Evolutionary conservation across 1,284 basidiomycete genomes (phyloP), one percentile per base, ranked within the genome.

Genomic region (Tausonia pullulans): DNA sequence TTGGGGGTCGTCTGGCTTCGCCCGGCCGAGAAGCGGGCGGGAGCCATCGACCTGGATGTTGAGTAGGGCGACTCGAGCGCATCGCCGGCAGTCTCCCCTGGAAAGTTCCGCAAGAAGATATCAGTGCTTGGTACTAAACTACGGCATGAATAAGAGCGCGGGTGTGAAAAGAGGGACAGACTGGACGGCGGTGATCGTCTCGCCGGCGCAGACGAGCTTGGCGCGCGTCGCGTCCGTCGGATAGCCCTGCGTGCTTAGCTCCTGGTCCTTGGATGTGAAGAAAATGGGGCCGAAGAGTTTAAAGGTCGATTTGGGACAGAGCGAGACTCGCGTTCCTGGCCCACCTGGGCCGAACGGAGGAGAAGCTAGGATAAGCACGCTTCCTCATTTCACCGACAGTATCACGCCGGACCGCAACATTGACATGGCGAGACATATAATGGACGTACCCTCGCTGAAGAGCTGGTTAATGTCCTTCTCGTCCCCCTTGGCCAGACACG

Each of bases 191-290:
- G 74, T 76, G 2, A 72, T 62, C 7, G 72, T 56, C 10, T 69
- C 67, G 3, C 73, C 74, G 27, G 72, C 71, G 41, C 79, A 72
- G 5, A 71, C 65, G 4, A 81, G 66, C 9, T 68, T 73, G 0
- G 79, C 79, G 44, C 79, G 71, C 14, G 75, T 71, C 13, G 74
- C 70, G 27, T 73, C 78, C 3, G 72, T 72, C 1, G 79, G 79
- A 63, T 78, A 77, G 3, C 79, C 79, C 55, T 71, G 70, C 3
- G 79, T 80, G 16, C 76, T 74, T 40, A 80, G 69, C 61, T 78
- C 78, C 68, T 81, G 80, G 63, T 78, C 75, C 6, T 74, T 75
- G 1, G 75, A 76, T 4, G 77, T 77, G 71, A 79, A 80, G 64
- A 77, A 70, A 69, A 81, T 77, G 2, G 78, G 71, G 3, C 73